Base-by-base conservation (phyloP, 345 rosid genomes). In the Brassica nigra region DNA sequence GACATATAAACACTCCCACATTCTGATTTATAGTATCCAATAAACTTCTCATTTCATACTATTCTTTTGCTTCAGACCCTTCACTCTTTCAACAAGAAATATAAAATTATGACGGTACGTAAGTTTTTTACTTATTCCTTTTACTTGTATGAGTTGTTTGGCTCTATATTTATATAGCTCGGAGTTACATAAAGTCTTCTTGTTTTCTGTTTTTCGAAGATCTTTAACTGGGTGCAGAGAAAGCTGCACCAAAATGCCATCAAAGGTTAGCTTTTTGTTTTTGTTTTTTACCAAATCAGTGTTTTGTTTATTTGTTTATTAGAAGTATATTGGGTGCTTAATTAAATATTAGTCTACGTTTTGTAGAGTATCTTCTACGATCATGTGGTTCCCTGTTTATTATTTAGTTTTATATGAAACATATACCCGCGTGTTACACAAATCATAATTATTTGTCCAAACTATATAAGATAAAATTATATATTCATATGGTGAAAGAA, bases 211-310 rank as follows among this genome's bases (percentile, higher is more conserved):
- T 29, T 59, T 34, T 15, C 15, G 39, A 61, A 79, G 97, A 89
- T 94, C 86, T 94, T 94, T 86, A 89, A 86, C 70, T 94, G 98
- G 83, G 27, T 92, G 89, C 94, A 94, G 39, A 87, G 82, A 84
- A 88, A 85, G 87, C 83, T 90, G 83, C 80, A 86, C 87, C 87
- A 87, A 33, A 84, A 80, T 80, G 70, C 85, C 62, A 66, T 84
- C 77, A 91, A 87, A 92, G 97, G 95, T 90, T 87, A 71, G 81
- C 7, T 62, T 54, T 31, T 30, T 4, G 33, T 39, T 55, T 52
- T 68, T 47, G 0, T 23, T 39, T 4, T n/a, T 27, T 31, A 8
- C 34, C 5, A 31, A 31, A 31, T 31, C 34, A 31, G 34, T 31
- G 5, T 31, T 31, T 4, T 31, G 5, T 31, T 31, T 31, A 23